Conservation (phyloP, 164 flowering plant genomes). For the Amborella trichopoda region DNA sequence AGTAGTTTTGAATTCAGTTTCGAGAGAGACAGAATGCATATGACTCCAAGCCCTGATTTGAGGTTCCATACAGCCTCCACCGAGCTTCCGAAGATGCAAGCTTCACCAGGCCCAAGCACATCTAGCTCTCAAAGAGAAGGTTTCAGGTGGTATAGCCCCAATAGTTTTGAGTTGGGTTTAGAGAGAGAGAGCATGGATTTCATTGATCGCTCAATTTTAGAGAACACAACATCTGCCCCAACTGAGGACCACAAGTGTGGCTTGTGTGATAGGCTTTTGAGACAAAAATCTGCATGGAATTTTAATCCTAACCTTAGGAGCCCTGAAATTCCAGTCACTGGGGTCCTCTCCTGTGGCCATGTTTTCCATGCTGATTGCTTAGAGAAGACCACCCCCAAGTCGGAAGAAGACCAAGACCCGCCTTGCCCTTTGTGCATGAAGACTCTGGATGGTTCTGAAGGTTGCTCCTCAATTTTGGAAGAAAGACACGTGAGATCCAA, state of each 20-base stretch:
- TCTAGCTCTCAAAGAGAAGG: slow-evolving; percentile 41
- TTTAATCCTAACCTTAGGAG: slow-evolving; percentile 30
- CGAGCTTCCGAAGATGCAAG: slow-evolving; percentile 24
- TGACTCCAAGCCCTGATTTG: slow-evolving; percentile 12
- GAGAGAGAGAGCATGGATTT: slow-evolving; percentile 27
- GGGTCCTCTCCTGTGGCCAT: slow-evolving; percentile 36
- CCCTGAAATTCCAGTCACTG: slow-evolving; percentile 36
- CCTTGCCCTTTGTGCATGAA: slow-evolving; percentile 38
- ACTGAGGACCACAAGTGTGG: slow-evolving; percentile 27
- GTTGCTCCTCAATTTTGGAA: slow-evolving; percentile 19
- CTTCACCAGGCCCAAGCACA: slow-evolving; percentile 26
- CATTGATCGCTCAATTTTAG: slow-evolving; percentile 14
- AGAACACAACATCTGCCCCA: slow-evolving; percentile 13
- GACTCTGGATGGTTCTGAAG: slow-evolving; percentile 10
- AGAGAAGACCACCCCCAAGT: slow-evolving; percentile 34
- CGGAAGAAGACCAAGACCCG: slow-evolving; percentile 32
- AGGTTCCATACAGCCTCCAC: slow-evolving; percentile 25
- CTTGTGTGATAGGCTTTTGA: slow-evolving; percentile 24
- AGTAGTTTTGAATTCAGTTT: slow-evolving; percentile 34
- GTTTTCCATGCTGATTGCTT: slow-evolving; percentile 47
- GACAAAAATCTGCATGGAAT: slow-evolving; percentile 40
- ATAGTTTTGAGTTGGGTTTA: slow-evolving; percentile 30
- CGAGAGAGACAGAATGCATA: slow-evolving; percentile 25
- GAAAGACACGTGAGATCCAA: slow-evolving; percentile 23
- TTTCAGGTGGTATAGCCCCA: slow-evolving; percentile 36